A percentile compares a stretch with the other conserved stretches of the same genome.
Evolutionary conservation across 2,329 filamentous ascomycete genomes (phyloP).

Genomic region (Celoporthe dispersa): DNA sequence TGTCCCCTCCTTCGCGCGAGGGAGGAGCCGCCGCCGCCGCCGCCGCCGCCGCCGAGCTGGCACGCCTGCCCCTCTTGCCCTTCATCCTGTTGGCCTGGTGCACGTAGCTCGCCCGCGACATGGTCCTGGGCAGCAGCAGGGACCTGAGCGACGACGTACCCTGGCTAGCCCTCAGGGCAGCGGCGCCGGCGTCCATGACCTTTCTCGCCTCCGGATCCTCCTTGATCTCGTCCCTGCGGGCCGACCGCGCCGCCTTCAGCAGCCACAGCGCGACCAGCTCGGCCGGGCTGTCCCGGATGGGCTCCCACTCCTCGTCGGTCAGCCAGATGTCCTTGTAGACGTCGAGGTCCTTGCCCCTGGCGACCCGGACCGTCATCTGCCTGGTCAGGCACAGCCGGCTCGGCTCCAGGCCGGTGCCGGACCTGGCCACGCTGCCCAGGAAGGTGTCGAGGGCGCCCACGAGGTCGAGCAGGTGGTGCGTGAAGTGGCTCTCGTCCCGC

Average conservation of each 20-base stretch:
- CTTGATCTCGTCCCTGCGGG: not conserved
- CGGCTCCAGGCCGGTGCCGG: not conserved
- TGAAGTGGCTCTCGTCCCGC: not conserved
- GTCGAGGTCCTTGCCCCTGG: not conserved
- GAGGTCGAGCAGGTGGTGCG: not conserved
- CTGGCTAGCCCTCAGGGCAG: too few species aligned
- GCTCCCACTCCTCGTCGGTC: conserved; percentile 6
- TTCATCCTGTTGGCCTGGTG: too few species aligned
- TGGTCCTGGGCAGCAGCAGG: not conserved
- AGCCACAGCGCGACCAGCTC: not conserved
- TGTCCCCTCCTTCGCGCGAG: not conserved
- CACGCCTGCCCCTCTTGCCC: too few species aligned
- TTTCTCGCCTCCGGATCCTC: not conserved
- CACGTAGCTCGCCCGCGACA: not conserved
- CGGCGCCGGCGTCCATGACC: not conserved
- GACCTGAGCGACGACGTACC: not conserved
- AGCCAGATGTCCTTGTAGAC: conserved; percentile 10
- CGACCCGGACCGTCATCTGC: conserved; percentile 4
- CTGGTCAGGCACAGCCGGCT: not conserved
- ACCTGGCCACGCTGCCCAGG: not conserved
- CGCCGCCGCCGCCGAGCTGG: too few species aligned
- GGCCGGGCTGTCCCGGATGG: not conserved
- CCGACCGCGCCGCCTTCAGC: not conserved
- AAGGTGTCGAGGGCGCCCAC: not conserved
- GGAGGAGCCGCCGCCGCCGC: too few species aligned